Evolutionary conservation across 2,329 filamentous ascomycete species (phyloP), one percentile per base, ranked within the genome.

Genomic region (Epichloe gansuensis): DNA sequence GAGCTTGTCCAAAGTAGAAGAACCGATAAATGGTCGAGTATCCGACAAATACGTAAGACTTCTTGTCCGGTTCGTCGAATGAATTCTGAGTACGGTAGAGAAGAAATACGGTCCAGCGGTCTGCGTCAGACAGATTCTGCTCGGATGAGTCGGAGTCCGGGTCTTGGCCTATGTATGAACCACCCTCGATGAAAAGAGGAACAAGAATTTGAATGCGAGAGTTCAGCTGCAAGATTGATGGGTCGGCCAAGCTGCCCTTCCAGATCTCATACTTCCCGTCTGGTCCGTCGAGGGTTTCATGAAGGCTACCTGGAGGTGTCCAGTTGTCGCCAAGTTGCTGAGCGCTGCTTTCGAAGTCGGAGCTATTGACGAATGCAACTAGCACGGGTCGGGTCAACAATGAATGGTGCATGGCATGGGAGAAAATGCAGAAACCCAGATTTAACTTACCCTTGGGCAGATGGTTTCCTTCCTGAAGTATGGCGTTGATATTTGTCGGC

Each of bases 41-140:
- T 53, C 93, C 93, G 38, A 88, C 82, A 58, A 98, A 87, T 3
- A 81, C 78, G 65, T 96, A 95, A n/a, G 77, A 71, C 13, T 74
- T 76, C 50, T 71, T 73, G 9, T 68, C 70, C 11, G 74, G 66
- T 2, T 68, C 60, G 3, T 64, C 61, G 2, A 66, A 50, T 2
- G 63, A 59, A 4, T 69, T 69, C 55, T 78, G 78, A 63, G 85
- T 85, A 59, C 84, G 79, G 67, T 85, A 91, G 52, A 95, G 73
- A 59, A 95, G 82, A 69, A 89, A 97, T n/a, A 97, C 71, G 0
- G 87, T 89, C 93, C 93, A 98, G 60, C 91, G 80, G 55, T 89
- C 80, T 21, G 81, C 83, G 55, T 90, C 85, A 1, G 84, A 77
- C 50, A 86, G 77, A 40, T 89, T 81, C 42, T 64, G 75, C 53